Evolutionary conservation across 139 green algal genomes (phyloP).

Genomic region (Chlamydomonas sp.): DNA sequence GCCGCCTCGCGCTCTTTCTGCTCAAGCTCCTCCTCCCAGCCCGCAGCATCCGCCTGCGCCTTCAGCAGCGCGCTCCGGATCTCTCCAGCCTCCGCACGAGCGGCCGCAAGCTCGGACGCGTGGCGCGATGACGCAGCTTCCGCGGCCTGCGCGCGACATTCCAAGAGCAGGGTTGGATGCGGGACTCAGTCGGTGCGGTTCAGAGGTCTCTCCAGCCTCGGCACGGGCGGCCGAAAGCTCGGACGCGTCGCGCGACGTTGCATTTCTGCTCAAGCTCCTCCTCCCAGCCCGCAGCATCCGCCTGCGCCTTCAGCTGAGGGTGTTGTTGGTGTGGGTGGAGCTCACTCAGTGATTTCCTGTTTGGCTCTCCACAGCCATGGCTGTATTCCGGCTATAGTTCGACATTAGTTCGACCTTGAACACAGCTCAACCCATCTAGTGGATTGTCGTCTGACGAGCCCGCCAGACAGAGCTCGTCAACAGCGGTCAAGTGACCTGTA

Average conservation of each 20-base stretch:
- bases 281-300: constrained; percentile 26
- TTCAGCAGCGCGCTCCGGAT: not conserved
- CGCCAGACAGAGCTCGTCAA: too few species aligned
- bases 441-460: too few species aligned
- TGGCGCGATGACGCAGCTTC: constrained; percentile 15
- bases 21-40: constrained; percentile 34
- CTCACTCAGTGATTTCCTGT: too few species aligned
- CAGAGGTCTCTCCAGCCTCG: not conserved
- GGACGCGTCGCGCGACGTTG: constrained; percentile 14
- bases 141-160: not conserved
- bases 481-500: too few species aligned
- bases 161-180: too few species aligned
- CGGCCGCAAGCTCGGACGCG: constrained; percentile 1
- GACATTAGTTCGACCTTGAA: too few species aligned
- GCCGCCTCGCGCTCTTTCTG: constrained; percentile 38
- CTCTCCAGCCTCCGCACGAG: not conserved
- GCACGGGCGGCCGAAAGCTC: not conserved
- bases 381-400: too few species aligned
- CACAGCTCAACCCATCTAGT: too few species aligned
- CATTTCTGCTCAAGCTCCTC: constrained; percentile 26
- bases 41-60: constrained; percentile 7
- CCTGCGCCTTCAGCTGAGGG: not conserved
- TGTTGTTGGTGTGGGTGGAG: too few species aligned
- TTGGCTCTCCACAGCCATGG: too few species aligned
- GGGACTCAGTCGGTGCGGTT: too few species aligned